These are phyloP conservation scores for Acacia confusa DNA, from an alignment of 306 rosid species.

Conservation along the genomic window DNA sequence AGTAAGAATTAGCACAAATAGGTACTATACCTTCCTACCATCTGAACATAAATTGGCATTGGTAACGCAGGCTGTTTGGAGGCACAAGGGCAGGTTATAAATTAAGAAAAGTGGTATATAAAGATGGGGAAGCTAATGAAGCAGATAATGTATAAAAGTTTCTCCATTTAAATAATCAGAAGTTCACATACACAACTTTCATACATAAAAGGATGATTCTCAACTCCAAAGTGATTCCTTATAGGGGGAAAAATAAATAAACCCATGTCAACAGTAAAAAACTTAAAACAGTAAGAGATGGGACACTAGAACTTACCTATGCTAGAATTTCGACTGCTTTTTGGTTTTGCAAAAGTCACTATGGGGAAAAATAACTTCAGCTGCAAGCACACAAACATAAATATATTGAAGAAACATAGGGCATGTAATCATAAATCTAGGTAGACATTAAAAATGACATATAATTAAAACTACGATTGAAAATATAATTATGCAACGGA, in stretches of 20 bases:
- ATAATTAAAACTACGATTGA: not conserved
- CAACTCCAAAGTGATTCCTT: constrained; percentile 23
- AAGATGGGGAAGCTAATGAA: not conserved
- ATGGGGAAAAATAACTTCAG: constrained; percentile 91
- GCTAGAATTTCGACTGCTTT: constrained; percentile 98
- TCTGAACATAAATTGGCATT: not conserved
- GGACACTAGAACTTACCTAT: constrained; percentile 62
- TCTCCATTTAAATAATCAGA: not conserved
- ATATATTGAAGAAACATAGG: constrained; percentile 10
- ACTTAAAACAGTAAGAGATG: constrained; percentile 1
- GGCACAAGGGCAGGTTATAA: not conserved
- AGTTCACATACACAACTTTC: constrained; percentile 9
- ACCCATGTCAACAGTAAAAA: not conserved
- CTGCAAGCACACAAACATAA: constrained; percentile 54
- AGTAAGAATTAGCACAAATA: constrained; percentile 25
- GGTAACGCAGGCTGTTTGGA: constrained; percentile 7
- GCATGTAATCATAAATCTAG: constrained; percentile 17
- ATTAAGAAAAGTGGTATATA: constrained; percentile 4
- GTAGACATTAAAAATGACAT: constrained; percentile 1
- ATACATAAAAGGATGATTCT: not conserved
- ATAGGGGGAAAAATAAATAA: not conserved
- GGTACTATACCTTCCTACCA: constrained; percentile 8
- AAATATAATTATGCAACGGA: not conserved
- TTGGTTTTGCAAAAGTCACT: constrained; percentile 97
- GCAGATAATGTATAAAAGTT: not conserved